Evolutionary conservation across 257 asterid species (phyloP), one percentile per base, ranked within the genome.

Genomic region (Plantago elongata): DNA sequence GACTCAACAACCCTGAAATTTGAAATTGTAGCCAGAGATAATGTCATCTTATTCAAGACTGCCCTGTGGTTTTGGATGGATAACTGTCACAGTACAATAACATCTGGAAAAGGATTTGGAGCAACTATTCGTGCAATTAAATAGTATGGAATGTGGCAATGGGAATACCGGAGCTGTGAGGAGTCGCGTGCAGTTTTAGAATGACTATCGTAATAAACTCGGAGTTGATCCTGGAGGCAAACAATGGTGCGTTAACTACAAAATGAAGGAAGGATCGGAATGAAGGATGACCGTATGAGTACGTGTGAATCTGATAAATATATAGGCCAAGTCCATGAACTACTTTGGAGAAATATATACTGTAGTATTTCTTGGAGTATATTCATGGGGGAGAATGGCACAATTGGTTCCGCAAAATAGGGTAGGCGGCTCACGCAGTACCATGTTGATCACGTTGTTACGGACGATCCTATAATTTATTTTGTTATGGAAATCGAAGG

Each of bases 81-180:
- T 22, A 2, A 80, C 86, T 86, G 80, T 34, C 89, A 79, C 40
- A 47, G 38, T 12, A 13, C 51, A 4, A 71, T 83, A 3, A 65
- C 57, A 18, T 57, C 84, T 0, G 82, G 84, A 3, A 51, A 48
- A 22, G 86, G 89, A 0, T 83, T 83, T 16, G 86, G 89, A 0
- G 72, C 82, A 5, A 83, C 89, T 0, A 79, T 79, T 59, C 73
- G 76, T 0, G 80, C 82, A 11, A 66, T 83, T 43, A 79, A 79
- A 83, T 11, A 80, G 86, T 0, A 9, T 5, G 14, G 89, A 83
- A 51, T 83, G 89, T 46, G 68, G 74, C 30, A 83, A 84, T 1
- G 75, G 51, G 10, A 70, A 73, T 30, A 46, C 5, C 40, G 64
- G 4, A 0, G 10, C 77, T 9, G 86, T 83, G 1, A 42, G 12